Base-by-base conservation (phyloP, 257 asterid genomes). In the Thymus quinquecostatus region DNA sequence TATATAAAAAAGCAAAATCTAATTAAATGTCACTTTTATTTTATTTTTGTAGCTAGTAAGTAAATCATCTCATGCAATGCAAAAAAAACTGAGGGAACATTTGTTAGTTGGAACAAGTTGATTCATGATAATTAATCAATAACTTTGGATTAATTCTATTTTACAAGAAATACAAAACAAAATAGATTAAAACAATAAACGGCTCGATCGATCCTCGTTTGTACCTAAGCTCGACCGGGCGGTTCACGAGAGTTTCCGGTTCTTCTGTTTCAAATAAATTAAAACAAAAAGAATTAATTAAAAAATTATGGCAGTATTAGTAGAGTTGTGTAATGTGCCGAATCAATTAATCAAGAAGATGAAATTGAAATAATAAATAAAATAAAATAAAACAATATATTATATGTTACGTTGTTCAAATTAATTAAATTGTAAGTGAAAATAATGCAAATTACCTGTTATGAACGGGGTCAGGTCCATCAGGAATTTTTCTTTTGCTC, bases 381-480 rank as follows among this genome's bases (percentile, higher is more conserved):
- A 41, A 5, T 5, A 5, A 41, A 8, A 41, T 41, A 2, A 8
- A 5, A 41, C 3, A 41, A 41, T 2, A 41, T 5, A 21, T 21
- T 21, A 21, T 1, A 41, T 41, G 3, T 5, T 5, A 41, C 2
- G 2, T 41, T 5, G 7, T 41, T 2, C 7, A 5, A 41, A 41
- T 21, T 21, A 21, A 21, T 21, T 21, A 21, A 41, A 41, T 41
- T 50, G 13, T 40, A 56, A 38, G 21, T 29, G 28, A 11, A 8
- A 28, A 55, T 8, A 55, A 1, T 55, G 41, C 41, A 38, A 7
- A 21, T 21, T 38, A 89, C 96, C 98, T 89, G 90, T 92, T 92
- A 72, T 92, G 98, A 56, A 89, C 85, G 28, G 97, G 98, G 77
- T 92, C 97, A 28, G 97, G 89, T 71, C 97, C 98, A 75, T 92